Evolutionary conservation across 1,139 yeast species (phyloP), one percentile per base, ranked within the genome.

Genomic region (Trichomonascaceae sp.): DNA sequence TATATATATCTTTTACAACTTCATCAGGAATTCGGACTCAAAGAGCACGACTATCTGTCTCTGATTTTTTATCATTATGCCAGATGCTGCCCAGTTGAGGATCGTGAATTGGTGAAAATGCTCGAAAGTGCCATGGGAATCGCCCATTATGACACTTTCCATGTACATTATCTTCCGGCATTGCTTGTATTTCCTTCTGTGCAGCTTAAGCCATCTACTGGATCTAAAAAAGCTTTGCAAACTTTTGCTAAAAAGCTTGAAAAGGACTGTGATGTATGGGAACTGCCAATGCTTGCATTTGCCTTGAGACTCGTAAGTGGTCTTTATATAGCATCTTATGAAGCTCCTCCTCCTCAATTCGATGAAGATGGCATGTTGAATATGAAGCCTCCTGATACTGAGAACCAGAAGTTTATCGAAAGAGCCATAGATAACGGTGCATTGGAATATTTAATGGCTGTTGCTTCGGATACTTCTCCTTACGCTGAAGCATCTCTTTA

Each of bases 1-100:
- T 36, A 36, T 36, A 36, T 36, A 9, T 36, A 36, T 15, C 41
- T 36, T 17, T 68, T 84, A 50, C 75, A 75, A 50, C 82, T 79
- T 62, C 79, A 86, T 63, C 81, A 88, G 57, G 80, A 80, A 52
- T 83, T 82, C 60, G 71, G 87, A 38, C 77, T 82, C 56, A 74
- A 74, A 51, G 84, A 84, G 61, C 96, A 90, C 66, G 96, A 88
- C 62, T 66, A 78, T 2, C 70, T 91, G 57, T 85, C 93, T 45
- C 86, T 83, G 64, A 72, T 89, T 3, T 70, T 85, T 9, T 57
- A 57, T 38, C 63, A 61, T 2, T 45, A 66, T 9, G 61, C 61
- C 13, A 55, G 57, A 7, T 56, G 57, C 38, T 55, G 53, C 36
- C 46, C 55, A 20, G 47, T 62, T 12, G 32, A 81, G 67, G 12